phyloP scores from a whole-genome alignment of 2,329 filamentous ascomycete species.

The Macrophomina tecta region DNA sequence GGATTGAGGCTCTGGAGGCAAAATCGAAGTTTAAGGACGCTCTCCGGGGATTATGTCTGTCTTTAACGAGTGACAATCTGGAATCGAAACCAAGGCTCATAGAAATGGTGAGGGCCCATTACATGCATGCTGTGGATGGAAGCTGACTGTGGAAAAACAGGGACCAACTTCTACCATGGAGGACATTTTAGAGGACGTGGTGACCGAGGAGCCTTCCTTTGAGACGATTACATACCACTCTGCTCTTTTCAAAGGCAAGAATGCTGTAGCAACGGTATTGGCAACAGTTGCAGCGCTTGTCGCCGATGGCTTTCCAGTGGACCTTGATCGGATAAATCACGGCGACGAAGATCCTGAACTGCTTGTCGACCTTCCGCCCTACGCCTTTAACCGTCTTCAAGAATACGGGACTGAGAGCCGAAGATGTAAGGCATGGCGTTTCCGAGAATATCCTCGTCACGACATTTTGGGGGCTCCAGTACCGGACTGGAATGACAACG shows the following conservation, averaged over 20 bases:
- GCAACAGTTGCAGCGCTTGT: not conserved
- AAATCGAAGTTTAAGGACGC: constrained; percentile 43
- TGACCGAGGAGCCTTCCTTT: constrained; percentile 21
- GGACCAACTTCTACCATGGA: constrained; percentile 39
- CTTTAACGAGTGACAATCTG: constrained; percentile 41
- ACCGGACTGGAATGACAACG: constrained; percentile 38
- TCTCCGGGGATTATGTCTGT: constrained; percentile 30
- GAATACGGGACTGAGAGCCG: constrained; percentile 37
- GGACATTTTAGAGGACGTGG: not conserved
- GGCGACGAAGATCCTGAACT: constrained; percentile 17
- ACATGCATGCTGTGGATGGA: too few relatives aligned
- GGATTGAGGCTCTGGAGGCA: constrained; percentile 45
- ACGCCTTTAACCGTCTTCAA: constrained; percentile 9
- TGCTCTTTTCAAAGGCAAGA: not conserved
- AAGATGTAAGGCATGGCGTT: constrained; percentile 33
- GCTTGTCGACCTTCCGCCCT: constrained; percentile 7
- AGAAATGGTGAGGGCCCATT: constrained; percentile 31
- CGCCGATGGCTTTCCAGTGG: constrained; percentile 1
- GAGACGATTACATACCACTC: constrained; percentile 4
- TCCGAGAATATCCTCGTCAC: constrained; percentile 31
- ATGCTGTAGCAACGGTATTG: constrained; percentile 2
- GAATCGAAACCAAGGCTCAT: constrained; percentile 39
- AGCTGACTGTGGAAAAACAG: not conserved
- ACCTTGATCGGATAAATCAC: constrained; percentile 19
- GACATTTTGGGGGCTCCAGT: constrained; percentile 36